These are phyloP conservation scores for Dothistroma septosporum DNA, from an alignment of 2,329 filamentous ascomycete species.

Conservation along the genomic window DNA sequence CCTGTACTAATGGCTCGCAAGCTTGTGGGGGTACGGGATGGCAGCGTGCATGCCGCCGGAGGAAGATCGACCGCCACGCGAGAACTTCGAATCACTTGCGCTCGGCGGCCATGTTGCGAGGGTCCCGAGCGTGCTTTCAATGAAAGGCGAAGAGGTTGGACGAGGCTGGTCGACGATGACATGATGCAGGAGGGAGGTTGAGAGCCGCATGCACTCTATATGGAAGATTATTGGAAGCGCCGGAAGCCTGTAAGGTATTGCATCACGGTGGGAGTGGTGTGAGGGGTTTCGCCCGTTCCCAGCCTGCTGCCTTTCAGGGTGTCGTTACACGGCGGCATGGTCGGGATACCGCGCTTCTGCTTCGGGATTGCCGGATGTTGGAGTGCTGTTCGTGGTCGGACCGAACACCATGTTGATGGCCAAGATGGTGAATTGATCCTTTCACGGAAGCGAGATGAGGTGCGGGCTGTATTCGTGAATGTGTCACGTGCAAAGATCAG, in stretches of 20 bases:
- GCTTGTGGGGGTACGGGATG: neutral
- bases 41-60: neutral
- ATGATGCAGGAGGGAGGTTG: neutral
- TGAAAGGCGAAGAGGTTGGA: neutral
- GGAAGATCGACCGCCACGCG: slow-evolving; percentile 14
- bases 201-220: neutral
- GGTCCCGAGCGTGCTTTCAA: neutral
- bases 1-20: neutral
- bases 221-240: neutral
- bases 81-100: slow-evolving; percentile 11
- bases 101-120: neutral
- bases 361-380: neutral
- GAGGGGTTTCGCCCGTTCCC: neutral
- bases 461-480: neutral
- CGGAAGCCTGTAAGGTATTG: neutral
- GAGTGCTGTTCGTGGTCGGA: neutral
- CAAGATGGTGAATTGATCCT: neutral
- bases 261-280: neutral
- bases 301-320: neutral
- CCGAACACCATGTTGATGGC: neutral
- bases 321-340: neutral
- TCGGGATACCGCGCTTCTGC: neutral
- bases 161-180: slow-evolving; percentile 1
- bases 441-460: neutral
- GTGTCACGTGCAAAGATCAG: neutral